phyloP scores from a whole-genome alignment of 2,329 filamentous ascomycete species.

The Decorospora gaudefroyi region DNA sequence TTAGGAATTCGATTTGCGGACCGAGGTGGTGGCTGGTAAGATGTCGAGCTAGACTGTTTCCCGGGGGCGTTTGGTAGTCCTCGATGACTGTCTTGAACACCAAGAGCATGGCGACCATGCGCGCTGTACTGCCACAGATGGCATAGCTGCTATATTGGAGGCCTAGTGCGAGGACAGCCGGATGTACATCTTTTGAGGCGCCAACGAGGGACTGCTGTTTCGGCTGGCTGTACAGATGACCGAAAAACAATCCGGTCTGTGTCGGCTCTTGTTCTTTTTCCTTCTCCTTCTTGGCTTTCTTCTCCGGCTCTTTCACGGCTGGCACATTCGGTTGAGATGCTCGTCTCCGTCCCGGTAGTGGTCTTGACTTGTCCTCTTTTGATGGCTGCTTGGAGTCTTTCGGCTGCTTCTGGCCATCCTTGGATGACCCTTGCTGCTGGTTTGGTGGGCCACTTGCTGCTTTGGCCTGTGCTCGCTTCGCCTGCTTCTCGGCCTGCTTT shows the following conservation, averaged over 20 bases:
- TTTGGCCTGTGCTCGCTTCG: conserved; percentile 75
- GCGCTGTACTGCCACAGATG: conserved; percentile 85
- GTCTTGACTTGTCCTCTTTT: conserved; percentile 42
- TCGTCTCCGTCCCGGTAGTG: conserved; percentile 41
- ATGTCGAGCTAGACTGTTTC: conserved; percentile 84
- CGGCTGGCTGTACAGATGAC: conserved; percentile 78
- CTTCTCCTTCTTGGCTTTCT: conserved; percentile 41
- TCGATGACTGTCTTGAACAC: conserved; percentile 92
- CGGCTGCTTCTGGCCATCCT: conserved; percentile 43
- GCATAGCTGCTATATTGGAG: conserved; percentile 89
- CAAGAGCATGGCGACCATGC: conserved; percentile 83
- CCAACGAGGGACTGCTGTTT: conserved; percentile 65
- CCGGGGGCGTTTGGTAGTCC: conserved; percentile 85
- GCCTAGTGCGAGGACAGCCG: conserved; percentile 80
- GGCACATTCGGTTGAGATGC: conserved; percentile 38
- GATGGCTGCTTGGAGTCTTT: conserved; percentile 43
- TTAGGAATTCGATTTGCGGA: conserved; percentile 93
- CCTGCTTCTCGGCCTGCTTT: conserved; percentile 89
- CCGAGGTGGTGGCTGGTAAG: conserved; percentile 89
- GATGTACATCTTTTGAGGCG: conserved; percentile 75
- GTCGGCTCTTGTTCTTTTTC: conserved; percentile 52
- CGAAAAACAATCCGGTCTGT: conserved; percentile 63
- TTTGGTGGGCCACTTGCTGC: conserved; percentile 39
- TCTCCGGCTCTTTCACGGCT: conserved; percentile 37
- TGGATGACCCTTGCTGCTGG: conserved; percentile 42